Evolutionary conservation across 345 rosid genomes (phyloP), one percentile per base, ranked within the genome.

Genomic region (Camelina hispida): DNA sequence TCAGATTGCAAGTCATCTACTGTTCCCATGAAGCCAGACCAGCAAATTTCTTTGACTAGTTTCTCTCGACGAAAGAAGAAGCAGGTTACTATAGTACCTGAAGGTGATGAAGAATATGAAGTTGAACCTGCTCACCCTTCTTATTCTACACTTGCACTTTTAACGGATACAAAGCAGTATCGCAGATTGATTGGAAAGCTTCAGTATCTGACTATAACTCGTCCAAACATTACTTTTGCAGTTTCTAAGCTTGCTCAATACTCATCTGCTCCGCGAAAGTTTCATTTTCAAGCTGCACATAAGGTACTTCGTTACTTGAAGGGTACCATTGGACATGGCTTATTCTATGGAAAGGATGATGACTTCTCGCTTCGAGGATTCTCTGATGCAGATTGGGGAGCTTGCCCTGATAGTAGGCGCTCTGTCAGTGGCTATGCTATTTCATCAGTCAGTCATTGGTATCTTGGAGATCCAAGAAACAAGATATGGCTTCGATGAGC

Each of bases 51-150:
- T 3, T 28, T 28, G 30, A 28, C 30, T 4, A 28, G 30, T 28
- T 28, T 28, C 5, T 28, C 30, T 0, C 30, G 5, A 4, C 30
- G 30, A 4, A 28, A 4, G 0, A 64, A 64, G 3, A 16, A 22
- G 18, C 1, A 16, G 0, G 0, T 46, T 0, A 0, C 25, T 25
- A 25, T 3, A 25, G 28, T 25, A 3, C 22, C 18, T 4, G 9
- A 22, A 0, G 9, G 8, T 6, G 12, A 2, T 12, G 66, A 34
- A 2, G 2, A 0, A 3, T 1, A 0, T 20, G 28, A 25, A 0
- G 3, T 0, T 0, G 32, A 61, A 2, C 0, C 0, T 0, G 30
- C 30, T 0, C 4, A 28, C 0, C 30, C 30, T 4, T 28, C 30
- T 28, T 5, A 28, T 28, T 4, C 30, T 28, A 28, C 30, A 0